Evolutionary conservation across 345 rosid species (phyloP), one percentile per base, ranked within the genome.

Genomic region (Bretschneidera sinensis): DNA sequence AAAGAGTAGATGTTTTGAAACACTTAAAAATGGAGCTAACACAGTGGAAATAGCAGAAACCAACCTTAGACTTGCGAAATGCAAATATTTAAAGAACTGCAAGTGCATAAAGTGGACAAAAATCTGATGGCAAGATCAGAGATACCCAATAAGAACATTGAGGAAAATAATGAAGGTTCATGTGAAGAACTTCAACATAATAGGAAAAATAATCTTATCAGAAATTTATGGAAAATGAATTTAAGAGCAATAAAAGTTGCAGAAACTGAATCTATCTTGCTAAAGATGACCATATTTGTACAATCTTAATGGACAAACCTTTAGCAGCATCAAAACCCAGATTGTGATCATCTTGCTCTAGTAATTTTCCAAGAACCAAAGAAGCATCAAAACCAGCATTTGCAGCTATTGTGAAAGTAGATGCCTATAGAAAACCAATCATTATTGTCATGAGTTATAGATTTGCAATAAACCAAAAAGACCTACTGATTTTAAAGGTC

Each of bases 291-390:
- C 14, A 63, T 31, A 43, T 33, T 51, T 25, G 33, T 51, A 51
- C 20, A 16, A 54, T 56, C 28, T 23, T n/a, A 48, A 39, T 49
- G 49, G 67, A 60, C 79, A 20, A 59, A 86, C 96, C 95, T 84
- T 87, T 92, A 15, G 96, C 79, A 21, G 97, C 98, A 81, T 89
- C 96, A 21, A 83, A 92, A 65, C 98, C 98, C 5, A 84, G 72
- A 60, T 76, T 79, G 52, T 24, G 67, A 74, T 85, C 73, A 55
- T 84, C 96, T 74, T 85, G 88, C 63, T 83, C 98, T 75, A 87
- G 63, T 74, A 92, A 74, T 71, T 83, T 89, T 28, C 95, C 86
- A 10, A 81, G 57, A 62, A 90, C 77, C 61, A 85, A 49, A 56
- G 85, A 76, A 62, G 89, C 94, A 71, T 87, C 88, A 69, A 63